A percentile compares a stretch with the other conserved stretches of the same genome.
phyloP scores from a whole-genome alignment of 495 filamentous ascomycete genomes.

The Aspergillus saccharolyticus region DNA sequence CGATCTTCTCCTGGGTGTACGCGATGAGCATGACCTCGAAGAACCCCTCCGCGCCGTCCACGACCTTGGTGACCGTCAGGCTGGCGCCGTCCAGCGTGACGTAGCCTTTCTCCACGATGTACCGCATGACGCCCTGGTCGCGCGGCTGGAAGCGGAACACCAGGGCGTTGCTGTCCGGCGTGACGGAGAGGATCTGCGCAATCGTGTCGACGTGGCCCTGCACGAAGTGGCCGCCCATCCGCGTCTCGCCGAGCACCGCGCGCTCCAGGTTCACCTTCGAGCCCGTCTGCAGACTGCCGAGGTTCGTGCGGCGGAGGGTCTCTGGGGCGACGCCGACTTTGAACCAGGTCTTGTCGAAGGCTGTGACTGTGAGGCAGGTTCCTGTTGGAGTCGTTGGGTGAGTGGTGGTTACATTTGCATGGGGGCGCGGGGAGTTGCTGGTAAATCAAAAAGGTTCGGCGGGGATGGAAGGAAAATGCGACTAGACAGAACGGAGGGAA shows the following conservation, averaged over 20 bases:
- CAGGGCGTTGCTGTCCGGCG: slow-evolving; percentile 79
- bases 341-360: slow-evolving; percentile 66
- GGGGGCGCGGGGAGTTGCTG: too few relatives aligned
- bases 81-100: slow-evolving; percentile 95
- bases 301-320: slow-evolving; percentile 92
- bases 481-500: not conserved
- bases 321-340: slow-evolving; percentile 94
- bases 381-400: slow-evolving; percentile 33
- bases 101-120: slow-evolving; percentile 95
- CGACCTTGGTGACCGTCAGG: slow-evolving; percentile 81
- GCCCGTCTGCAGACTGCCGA: slow-evolving; percentile 58
- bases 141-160: slow-evolving; percentile 77
- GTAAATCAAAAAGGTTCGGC: not conserved
- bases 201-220: slow-evolving; percentile 95
- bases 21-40: slow-evolving; percentile 99
- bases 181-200: slow-evolving; percentile 62
- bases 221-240: slow-evolving; percentile 69
- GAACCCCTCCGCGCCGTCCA: slow-evolving; percentile 67
- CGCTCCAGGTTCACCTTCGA: slow-evolving; percentile 85
- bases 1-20: slow-evolving; percentile 94
- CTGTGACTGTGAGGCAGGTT: slow-evolving; percentile 86
- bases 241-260: slow-evolving; percentile 78
- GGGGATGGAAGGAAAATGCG: not conserved
- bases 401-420: too few relatives aligned
- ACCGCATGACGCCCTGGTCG: slow-evolving; percentile 62